phyloP scores from a whole-genome alignment of 805 yeast species.

The Cyberlindnera suaveolens region DNA sequence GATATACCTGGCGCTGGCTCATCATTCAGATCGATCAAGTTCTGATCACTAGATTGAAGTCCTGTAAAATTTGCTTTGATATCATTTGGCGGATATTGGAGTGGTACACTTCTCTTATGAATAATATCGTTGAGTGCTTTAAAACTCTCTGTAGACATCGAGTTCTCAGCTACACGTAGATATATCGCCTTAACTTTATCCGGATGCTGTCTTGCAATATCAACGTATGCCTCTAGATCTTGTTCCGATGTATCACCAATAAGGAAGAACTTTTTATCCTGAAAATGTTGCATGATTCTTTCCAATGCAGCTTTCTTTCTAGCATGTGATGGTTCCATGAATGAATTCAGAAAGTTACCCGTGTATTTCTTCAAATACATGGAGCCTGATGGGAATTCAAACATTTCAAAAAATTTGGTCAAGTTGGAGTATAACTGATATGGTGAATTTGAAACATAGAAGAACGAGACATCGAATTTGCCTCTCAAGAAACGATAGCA shows the following conservation, averaged over 20 bases:
- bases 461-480: constrained; percentile 50
- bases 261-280: constrained; percentile 68
- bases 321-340: constrained; percentile 83
- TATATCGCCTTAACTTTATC: constrained; percentile 65
- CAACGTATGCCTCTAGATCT: constrained; percentile 86
- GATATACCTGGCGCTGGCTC: constrained; percentile 16
- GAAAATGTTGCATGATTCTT: constrained; percentile 65
- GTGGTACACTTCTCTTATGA: constrained; percentile 21
- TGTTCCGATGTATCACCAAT: constrained; percentile 96
- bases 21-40: constrained; percentile 22
- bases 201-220: constrained; percentile 58
- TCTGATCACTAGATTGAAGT: constrained; percentile 22
- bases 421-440: constrained; percentile 62
- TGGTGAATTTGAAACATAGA: constrained; percentile 94
- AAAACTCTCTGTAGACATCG: constrained; percentile 45
- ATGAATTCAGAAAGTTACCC: constrained; percentile 73
- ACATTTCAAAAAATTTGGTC: constrained; percentile 45
- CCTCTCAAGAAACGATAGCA: constrained; percentile 58
- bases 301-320: constrained; percentile 65
- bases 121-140: constrained; percentile 22
- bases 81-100: constrained; percentile 16
- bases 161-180: constrained; percentile 68
- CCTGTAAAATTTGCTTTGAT: constrained; percentile 17
- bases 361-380: constrained; percentile 81
- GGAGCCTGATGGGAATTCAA: constrained; percentile 70